phyloP scores from a whole-genome alignment of 345 rosid genomes.

The Psidium friedrichsthalianum region DNA sequence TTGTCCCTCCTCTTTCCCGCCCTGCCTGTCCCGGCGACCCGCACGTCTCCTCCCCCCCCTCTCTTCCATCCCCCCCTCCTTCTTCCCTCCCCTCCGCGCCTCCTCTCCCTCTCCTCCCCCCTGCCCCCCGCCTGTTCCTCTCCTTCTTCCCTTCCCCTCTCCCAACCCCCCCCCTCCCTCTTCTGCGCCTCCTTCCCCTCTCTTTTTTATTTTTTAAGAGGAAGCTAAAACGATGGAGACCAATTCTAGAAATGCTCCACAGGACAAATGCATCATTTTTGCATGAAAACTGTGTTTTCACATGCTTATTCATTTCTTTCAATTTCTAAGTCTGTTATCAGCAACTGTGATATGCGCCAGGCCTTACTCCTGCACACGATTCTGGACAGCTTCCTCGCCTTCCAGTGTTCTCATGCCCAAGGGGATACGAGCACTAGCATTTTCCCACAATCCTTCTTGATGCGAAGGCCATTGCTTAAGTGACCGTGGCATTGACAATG shows the following conservation, averaged over 20 bases:
- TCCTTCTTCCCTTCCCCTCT: too few species aligned
- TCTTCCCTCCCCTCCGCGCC: too few species aligned
- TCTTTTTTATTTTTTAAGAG: too few species aligned
- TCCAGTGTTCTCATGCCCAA: conserved; percentile 97
- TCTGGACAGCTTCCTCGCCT: conserved; percentile 91
- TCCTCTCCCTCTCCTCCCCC: too few species aligned
- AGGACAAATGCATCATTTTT: background rate
- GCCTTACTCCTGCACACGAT: conserved; percentile 92
- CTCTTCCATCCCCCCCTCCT: too few species aligned
- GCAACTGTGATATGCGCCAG: background rate
- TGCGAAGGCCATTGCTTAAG: conserved; percentile 75
- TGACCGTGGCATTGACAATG: conserved; percentile 49
- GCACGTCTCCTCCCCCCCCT: too few species aligned
- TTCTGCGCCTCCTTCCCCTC: too few species aligned
- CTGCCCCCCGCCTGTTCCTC: too few species aligned
- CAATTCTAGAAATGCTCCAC: background rate
- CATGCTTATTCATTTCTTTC: background rate
- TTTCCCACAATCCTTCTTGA: conserved; percentile 83
- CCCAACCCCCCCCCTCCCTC: too few species aligned
- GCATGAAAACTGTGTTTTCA: background rate
- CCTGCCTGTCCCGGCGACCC: too few species aligned
- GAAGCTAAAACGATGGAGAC: background rate
- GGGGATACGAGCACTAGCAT: conserved; percentile 77
- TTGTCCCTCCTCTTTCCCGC: too few species aligned
- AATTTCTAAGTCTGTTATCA: background rate